Conservation (phyloP, 495 filamentous ascomycete genomes). For the Elasticomyces elasticus region DNA sequence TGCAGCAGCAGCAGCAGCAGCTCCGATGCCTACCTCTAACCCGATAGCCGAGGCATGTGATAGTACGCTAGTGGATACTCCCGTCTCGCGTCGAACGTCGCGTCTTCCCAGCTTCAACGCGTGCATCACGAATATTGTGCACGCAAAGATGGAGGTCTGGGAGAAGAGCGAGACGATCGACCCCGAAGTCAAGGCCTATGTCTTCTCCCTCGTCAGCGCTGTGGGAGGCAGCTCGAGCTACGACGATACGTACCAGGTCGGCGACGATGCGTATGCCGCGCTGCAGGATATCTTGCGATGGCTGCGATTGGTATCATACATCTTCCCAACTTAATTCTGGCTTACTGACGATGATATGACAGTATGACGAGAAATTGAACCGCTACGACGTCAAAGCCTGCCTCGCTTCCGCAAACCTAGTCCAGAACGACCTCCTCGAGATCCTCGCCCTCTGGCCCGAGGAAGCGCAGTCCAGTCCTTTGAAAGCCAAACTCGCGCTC, state of each 20-base stretch:
- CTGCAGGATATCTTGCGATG: conserved; percentile 88
- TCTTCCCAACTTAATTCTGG: neutral
- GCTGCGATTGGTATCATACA: conserved; percentile 52
- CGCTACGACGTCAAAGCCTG: conserved; percentile 92
- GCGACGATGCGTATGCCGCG: conserved; percentile 86
- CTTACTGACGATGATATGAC: neutral
- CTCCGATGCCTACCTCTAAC: too few species aligned
- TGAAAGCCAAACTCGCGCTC: conserved; percentile 69
- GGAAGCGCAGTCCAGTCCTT: conserved; percentile 53
- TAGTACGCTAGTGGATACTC: neutral
- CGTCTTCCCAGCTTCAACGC: neutral
- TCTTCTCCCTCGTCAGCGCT: conserved; percentile 83
- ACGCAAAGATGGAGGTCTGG: conserved; percentile 6
- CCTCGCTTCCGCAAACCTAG: conserved; percentile 83
- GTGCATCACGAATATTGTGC: neutral
- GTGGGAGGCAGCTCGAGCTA: conserved; percentile 79
- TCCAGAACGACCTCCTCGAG: conserved; percentile 78
- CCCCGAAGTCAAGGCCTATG: conserved; percentile 79
- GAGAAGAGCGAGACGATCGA: conserved; percentile 36
- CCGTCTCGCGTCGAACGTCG: neutral
- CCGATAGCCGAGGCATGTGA: neutral
- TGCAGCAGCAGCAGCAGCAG: too few species aligned
- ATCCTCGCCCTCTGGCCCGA: conserved; percentile 76
- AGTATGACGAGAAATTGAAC: conserved; percentile 84
- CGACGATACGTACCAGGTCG: conserved; percentile 74